Conservation (phyloP, 73 alveolate species). For the Urostyla sp. region DNA sequence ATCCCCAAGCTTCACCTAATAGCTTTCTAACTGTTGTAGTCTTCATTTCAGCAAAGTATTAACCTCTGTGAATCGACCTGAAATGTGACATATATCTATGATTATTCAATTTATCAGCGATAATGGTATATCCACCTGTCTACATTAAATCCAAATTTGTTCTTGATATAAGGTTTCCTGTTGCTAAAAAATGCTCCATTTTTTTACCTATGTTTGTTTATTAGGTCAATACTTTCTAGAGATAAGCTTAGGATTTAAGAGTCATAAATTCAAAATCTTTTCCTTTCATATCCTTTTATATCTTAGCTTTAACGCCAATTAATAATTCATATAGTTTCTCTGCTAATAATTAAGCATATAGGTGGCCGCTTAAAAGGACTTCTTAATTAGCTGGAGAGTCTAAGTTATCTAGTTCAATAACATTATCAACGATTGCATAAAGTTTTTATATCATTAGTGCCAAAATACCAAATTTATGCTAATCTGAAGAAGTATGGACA, state of each 20-base stretch:
- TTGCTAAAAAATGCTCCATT: slow-evolving; percentile 98
- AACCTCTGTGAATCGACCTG: slow-evolving; percentile 99
- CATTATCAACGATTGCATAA: slow-evolving; percentile 93
- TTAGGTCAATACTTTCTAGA: slow-evolving; percentile 90
- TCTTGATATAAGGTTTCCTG: slow-evolving; percentile 97
- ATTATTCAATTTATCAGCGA: slow-evolving; percentile 98
- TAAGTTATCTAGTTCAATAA: slow-evolving; percentile 92
- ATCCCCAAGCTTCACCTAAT: slow-evolving; percentile 99
- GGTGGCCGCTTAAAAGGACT: slow-evolving; percentile 95
- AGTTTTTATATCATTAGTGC: slow-evolving; percentile 94
- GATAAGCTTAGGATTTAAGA: slow-evolving; percentile 80
- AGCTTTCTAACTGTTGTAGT: slow-evolving; percentile 98
- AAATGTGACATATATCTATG: slow-evolving; percentile 98
- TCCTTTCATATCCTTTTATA: slow-evolving; percentile 77
- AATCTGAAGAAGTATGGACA: slow-evolving; percentile 85
- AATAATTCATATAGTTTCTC: slow-evolving; percentile 95
- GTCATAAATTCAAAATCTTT: slow-evolving; percentile 74
- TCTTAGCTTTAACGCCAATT: slow-evolving; percentile 87
- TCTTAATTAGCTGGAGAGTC: slow-evolving; percentile 97
- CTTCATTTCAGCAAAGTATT: slow-evolving; percentile 98
- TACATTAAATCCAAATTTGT: slow-evolving; percentile 97
- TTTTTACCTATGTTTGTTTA: slow-evolving; percentile 93
- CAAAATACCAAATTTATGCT: slow-evolving; percentile 89
- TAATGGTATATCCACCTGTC: slow-evolving; percentile 97
- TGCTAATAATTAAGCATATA: slow-evolving; percentile 88